Evolutionary conservation across 352 stramenopile species (phyloP).

Genomic region (Globisporangium mamillatum): DNA sequence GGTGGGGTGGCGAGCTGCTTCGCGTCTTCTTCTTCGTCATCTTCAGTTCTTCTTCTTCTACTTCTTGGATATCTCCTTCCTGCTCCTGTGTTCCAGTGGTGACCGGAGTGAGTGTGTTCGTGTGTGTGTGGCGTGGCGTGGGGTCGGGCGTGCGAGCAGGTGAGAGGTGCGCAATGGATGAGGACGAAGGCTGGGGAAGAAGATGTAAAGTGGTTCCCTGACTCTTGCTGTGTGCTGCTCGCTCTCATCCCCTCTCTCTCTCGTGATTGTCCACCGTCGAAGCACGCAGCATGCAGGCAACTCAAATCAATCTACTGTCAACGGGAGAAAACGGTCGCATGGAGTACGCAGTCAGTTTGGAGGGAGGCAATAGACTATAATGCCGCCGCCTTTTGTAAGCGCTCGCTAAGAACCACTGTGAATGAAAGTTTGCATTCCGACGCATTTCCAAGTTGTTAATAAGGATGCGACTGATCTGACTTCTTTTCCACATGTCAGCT

Average conservation of each 20-base stretch:
- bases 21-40: slow-evolving; percentile 2
- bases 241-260: background rate
- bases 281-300: background rate
- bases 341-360: background rate
- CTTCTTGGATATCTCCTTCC: slow-evolving; percentile 2
- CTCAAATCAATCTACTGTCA: background rate
- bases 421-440: background rate
- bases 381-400: slow-evolving; percentile 2
- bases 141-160: background rate
- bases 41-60: background rate
- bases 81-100: background rate
- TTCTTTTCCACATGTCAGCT: background rate
- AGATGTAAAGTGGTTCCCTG: background rate
- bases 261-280: background rate
- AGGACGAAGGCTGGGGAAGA: background rate
- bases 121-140: slow-evolving; percentile 9
- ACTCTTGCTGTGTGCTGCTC: background rate
- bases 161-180: background rate
- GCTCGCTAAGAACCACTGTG: slow-evolving; percentile 1
- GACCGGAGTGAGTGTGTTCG: background rate
- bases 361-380: slow-evolving; percentile 13
- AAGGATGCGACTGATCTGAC: background rate
- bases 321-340: background rate
- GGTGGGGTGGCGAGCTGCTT: background rate
- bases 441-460: background rate